Conservation (phyloP, 1,284 basidiomycete species). For the Pseudozyma sp. region DNA sequence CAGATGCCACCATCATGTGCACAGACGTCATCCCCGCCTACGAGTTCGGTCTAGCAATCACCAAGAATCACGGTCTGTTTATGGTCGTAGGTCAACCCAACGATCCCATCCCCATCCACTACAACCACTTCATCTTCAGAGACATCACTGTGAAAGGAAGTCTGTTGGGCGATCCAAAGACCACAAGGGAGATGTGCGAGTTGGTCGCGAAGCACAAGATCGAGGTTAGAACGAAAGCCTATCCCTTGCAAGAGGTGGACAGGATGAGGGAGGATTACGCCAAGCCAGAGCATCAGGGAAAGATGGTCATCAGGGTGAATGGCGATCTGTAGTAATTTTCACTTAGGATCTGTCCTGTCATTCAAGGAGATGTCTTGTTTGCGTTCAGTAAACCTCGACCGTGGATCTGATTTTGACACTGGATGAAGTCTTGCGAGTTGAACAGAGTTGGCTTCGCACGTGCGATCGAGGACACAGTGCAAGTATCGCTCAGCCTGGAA, state of each 20-base stretch:
- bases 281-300: conserved; percentile 32
- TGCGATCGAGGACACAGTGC: no score
- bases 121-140: conserved; percentile 51
- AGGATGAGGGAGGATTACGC: conserved; percentile 37
- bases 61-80: conserved; percentile 46
- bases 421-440: not conserved
- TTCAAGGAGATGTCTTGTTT: no score
- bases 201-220: conserved; percentile 44
- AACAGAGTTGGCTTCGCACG: not conserved
- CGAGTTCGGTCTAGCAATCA: conserved; percentile 38
- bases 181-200: conserved; percentile 51
- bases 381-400: no score
- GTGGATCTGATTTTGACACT: no score
- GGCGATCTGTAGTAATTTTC: conserved; percentile 4
- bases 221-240: conserved; percentile 43
- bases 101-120: conserved; percentile 44
- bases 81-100: conserved; percentile 54
- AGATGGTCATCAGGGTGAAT: conserved; percentile 33
- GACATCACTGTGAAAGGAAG: conserved; percentile 52
- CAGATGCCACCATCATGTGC: conserved; percentile 47
- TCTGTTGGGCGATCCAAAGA: conserved; percentile 45
- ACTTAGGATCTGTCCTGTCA: no score
- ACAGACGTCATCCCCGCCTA: conserved; percentile 43
- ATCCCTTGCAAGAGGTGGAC: conserved; percentile 45
- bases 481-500: no score